These are phyloP conservation scores for Phytopythium montanum DNA, from an alignment of 352 stramenopile genomes.

Conservation along the genomic window DNA sequence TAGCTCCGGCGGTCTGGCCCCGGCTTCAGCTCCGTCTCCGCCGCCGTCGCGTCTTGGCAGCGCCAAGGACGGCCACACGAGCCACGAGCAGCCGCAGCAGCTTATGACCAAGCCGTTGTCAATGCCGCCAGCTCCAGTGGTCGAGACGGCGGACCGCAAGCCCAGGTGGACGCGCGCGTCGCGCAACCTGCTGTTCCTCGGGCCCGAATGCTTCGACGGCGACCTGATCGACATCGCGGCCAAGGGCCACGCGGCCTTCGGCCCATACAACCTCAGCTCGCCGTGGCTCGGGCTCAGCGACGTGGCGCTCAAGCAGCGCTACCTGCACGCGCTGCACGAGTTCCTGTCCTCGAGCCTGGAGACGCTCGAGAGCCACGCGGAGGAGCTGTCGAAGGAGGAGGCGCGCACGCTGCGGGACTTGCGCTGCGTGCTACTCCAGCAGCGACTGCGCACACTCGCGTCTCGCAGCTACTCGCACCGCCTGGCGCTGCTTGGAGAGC, in stretches of 20 bases:
- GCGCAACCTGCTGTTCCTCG: constrained; percentile 51
- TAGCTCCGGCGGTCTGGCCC: no score
- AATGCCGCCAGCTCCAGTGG: constrained; percentile 7
- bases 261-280: constrained; percentile 51
- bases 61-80: not conserved
- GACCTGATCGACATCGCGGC: constrained; percentile 56
- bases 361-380: constrained; percentile 43
- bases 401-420: constrained; percentile 52
- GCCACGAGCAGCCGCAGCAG: not conserved
- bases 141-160: constrained; percentile 36
- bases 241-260: constrained; percentile 52
- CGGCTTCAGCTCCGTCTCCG: not conserved
- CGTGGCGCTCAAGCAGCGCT: constrained; percentile 66
- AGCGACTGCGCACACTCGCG: constrained; percentile 63
- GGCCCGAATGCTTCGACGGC: constrained; percentile 61
- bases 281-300: constrained; percentile 68
- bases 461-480: constrained; percentile 56
- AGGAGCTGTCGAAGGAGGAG: constrained; percentile 34
- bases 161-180: constrained; percentile 62
- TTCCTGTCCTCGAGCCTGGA: constrained; percentile 63
- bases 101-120: not conserved
- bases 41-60: not conserved
- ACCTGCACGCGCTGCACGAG: constrained; percentile 68
- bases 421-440: constrained; percentile 68
- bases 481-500: constrained; percentile 63